Conservation (phyloP, 768 basidiomycete genomes). For the Suillus ampliporus region DNA sequence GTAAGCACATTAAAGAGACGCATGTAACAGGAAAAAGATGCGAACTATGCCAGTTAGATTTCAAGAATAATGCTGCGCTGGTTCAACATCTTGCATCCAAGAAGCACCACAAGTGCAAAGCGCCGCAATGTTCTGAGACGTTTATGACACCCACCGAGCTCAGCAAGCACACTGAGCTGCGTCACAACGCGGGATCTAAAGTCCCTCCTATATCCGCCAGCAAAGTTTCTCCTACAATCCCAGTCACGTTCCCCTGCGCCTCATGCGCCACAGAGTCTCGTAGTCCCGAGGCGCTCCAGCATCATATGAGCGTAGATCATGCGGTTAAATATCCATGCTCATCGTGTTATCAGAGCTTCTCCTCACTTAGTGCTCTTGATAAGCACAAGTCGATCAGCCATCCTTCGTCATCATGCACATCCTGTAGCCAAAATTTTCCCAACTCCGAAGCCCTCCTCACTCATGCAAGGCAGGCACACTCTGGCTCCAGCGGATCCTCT, state of each 20-base stretch:
- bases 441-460: neutral
- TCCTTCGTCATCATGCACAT: neutral
- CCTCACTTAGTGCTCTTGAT: neutral
- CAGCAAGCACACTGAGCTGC: neutral
- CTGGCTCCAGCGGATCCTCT: neutral
- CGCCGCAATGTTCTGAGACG: neutral
- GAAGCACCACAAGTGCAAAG: slow-evolving; percentile 7
- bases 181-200: neutral
- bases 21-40: neutral
- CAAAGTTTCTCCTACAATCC: neutral
- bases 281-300: slow-evolving; percentile 2
- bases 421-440: too few species aligned
- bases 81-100: slow-evolving; percentile 11
- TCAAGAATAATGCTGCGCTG: slow-evolving; percentile 1
- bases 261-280: neutral
- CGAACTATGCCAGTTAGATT: neutral
- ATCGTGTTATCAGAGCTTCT: slow-evolving; percentile 6
- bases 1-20: slow-evolving; percentile 3
- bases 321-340: neutral
- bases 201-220: neutral
- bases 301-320: slow-evolving; percentile 4
- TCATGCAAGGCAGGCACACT: too few species aligned
- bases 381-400: neutral
- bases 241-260: neutral
- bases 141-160: slow-evolving; percentile 11